Evolutionary conservation across 1,139 yeast genomes (phyloP).

Genomic region (Spencermartinsiella ligniputridi): DNA sequence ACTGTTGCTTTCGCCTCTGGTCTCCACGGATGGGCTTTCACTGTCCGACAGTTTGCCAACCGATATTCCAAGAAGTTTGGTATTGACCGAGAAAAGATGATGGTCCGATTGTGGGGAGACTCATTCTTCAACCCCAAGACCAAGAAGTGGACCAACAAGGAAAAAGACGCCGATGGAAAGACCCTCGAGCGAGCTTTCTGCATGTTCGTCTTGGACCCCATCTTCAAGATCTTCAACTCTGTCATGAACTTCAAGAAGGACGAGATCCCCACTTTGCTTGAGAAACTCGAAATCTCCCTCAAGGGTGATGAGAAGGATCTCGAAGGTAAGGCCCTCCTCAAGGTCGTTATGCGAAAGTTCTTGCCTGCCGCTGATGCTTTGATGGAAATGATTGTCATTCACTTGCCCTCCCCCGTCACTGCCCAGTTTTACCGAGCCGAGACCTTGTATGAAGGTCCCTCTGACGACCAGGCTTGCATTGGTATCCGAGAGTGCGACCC

Average conservation of each 20-base stretch:
- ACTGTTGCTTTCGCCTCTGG: constrained; percentile 99
- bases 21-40: constrained; percentile 99
- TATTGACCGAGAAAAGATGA: constrained; percentile 97
- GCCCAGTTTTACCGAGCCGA: constrained; percentile 99
- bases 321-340: constrained; percentile 97
- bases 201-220: constrained; percentile 99
- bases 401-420: constrained; percentile 99
- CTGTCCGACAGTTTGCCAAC: constrained; percentile 97
- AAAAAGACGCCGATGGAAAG: constrained; percentile 93
- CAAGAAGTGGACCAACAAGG: constrained; percentile 98
- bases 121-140: constrained; percentile 99
- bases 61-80: constrained; percentile 99
- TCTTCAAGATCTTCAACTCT: constrained; percentile 93
- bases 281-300: constrained; percentile 85
- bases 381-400: constrained; percentile 97
- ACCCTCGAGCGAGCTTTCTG: constrained; percentile 98
- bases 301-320: constrained; percentile 95
- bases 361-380: constrained; percentile 99
- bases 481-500: constrained; percentile 99
- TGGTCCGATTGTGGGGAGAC: constrained; percentile 99
- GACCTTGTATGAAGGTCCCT: constrained; percentile 98
- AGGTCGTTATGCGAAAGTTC: constrained; percentile 99
- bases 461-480: constrained; percentile 85
- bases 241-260: constrained; percentile 98
- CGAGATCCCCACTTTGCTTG: constrained; percentile 83